Evolutionary conservation across 768 basidiomycete genomes (phyloP).

Genomic region (Mrakia gelida): DNA sequence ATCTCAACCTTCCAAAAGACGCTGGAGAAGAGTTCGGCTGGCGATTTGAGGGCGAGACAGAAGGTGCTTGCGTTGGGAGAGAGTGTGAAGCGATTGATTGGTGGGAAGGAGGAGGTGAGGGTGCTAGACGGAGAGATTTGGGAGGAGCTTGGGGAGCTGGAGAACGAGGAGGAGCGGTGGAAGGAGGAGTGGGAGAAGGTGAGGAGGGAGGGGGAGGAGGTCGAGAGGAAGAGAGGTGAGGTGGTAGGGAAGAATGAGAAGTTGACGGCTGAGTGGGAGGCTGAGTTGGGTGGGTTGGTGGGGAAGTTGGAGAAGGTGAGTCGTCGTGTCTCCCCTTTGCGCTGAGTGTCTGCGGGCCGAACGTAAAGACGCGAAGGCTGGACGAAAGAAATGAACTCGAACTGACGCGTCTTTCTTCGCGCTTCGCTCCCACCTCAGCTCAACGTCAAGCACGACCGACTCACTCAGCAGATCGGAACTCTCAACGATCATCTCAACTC

Average conservation of each 20-base stretch:
- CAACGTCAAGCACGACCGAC: constrained; percentile 29
- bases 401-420: neutral
- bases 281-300: constrained; percentile 13
- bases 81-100: constrained; percentile 61
- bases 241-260: constrained; percentile 25
- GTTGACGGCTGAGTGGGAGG: constrained; percentile 15
- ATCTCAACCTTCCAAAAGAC: constrained; percentile 78
- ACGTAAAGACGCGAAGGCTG: neutral
- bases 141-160: constrained; percentile 13
- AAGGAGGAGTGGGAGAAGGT: constrained; percentile 19
- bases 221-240: constrained; percentile 21
- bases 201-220: neutral
- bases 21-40: constrained; percentile 68
- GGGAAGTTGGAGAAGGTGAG: constrained; percentile 29
- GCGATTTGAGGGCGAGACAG: constrained; percentile 76
- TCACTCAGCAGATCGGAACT: constrained; percentile 10
- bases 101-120: constrained; percentile 27
- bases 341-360: no score
- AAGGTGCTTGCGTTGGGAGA: constrained; percentile 84
- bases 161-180: constrained; percentile 11
- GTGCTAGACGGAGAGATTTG: constrained; percentile 14
- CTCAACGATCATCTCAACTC: constrained; percentile 19
- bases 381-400: no score
- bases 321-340: neutral
- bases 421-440: constrained; percentile 10